Evolutionary conservation across 2,329 filamentous ascomycete genomes (phyloP), one percentile per base, ranked within the genome.

Genomic region (Alternaria sp.): DNA sequence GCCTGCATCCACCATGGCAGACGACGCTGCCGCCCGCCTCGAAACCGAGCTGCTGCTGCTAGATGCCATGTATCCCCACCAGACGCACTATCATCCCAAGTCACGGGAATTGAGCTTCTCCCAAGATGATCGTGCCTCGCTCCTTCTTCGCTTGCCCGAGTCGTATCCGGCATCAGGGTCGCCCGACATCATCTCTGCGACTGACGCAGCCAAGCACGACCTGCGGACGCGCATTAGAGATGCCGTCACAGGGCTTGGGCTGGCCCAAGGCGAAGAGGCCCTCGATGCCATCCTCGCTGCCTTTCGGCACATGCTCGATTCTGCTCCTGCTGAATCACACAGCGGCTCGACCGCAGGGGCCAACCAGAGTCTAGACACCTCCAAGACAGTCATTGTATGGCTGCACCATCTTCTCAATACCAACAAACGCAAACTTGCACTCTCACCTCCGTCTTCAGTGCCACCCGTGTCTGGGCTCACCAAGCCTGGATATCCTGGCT

Each of bases 391-490:
- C 25, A 76, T 84, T 17, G 76, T 84, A 52, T 84, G 81, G 79
- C 77, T 84, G 1, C 82, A 84, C 47, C 82, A 84, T 55, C 76
- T 84, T 8, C 80, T 84, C 56, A 82, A 81, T 32, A 80, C 80
- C 15, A 80, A 78, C 62, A 84, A 84, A 69, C 80, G 82, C 47
- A 84, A 84, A 65, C 78, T 80, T 44, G 79, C 80, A 7, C 73
- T 83, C 11, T 76, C 75, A 1, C 64, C 69, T 10, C 79, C 82
- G 0, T 6, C 74, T 1, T 46, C 54, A 19, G 43, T 26, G 8
- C 67, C 67, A 5, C 40, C 66, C 0, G 67, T 84, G n/a, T 76
- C 77, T 3, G 82, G 82, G 13, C 69, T 84, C 36, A 82, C 82
- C 0, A 84, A 84, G 60, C 82, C 82, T 2, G 82, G 82, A 9